Percentiles rank a stretch among this genome's conserved stretches.
phyloP scores from a whole-genome alignment of 176 grass and related monocot genomes.

The Poa pratensis region DNA sequence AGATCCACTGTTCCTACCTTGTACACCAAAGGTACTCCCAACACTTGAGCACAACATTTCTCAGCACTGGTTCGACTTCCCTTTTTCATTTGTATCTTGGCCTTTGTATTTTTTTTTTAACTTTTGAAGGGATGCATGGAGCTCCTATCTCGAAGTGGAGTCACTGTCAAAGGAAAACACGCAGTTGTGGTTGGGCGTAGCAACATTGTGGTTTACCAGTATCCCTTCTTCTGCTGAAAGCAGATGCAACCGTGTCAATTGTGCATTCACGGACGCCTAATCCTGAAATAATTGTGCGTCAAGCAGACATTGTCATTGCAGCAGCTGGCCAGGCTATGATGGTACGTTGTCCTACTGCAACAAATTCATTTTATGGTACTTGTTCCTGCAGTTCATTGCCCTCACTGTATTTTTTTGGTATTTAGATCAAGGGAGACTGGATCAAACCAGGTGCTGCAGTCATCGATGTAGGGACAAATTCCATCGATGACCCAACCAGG shows the following conservation, averaged over 20 bases:
- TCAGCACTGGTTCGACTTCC: background rate
- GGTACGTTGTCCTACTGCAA: conserved; percentile 45
- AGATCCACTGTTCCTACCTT: conserved; percentile 83
- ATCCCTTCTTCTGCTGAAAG: conserved; percentile 89
- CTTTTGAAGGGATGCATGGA: conserved; percentile 86
- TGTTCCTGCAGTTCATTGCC: background rate
- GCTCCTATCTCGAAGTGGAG: conserved; percentile 74
- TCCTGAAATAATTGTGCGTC: conserved; percentile 66
- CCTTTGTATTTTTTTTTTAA: background rate
- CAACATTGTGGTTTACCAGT: conserved; percentile 91
- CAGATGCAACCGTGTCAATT: conserved; percentile 80
- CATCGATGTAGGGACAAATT: conserved; percentile 86
- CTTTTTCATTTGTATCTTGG: background rate
- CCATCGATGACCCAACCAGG: conserved; percentile 73
- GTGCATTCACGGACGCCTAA: conserved; percentile 80
- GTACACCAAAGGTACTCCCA: conserved; percentile 79
- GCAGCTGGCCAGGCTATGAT: conserved; percentile 95
- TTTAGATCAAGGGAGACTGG: conserved; percentile 95
- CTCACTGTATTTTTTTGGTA: conserved; percentile 27
- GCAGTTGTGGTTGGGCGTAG: conserved; percentile 91
- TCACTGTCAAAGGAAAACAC: conserved; percentile 73
- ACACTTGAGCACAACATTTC: background rate
- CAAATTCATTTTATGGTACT: background rate
- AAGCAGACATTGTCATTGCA: conserved; percentile 87
- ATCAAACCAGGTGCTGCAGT: conserved; percentile 92